phyloP scores from a whole-genome alignment of 495 filamentous ascomycete genomes.

The Aspergillus hancockii region DNA sequence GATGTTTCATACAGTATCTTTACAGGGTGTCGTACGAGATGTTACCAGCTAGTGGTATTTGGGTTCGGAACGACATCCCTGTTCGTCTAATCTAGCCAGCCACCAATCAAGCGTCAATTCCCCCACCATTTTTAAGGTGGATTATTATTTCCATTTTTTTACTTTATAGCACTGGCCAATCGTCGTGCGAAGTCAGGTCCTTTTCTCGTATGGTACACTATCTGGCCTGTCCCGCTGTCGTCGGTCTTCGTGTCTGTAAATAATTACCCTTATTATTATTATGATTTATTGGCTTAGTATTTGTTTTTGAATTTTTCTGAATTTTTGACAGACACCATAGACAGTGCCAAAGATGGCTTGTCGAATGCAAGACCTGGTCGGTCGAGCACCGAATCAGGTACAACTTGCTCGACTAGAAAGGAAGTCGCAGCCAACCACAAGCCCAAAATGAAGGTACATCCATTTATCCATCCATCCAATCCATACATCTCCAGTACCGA shows the following conservation, averaged over 20 bases:
- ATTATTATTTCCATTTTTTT: slow-evolving; percentile 17
- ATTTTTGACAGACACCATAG: slow-evolving; percentile 6
- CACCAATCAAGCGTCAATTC: slow-evolving; percentile 18
- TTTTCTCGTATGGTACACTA: slow-evolving; percentile 10
- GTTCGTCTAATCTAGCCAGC: slow-evolving; percentile 17
- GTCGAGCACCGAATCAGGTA: slow-evolving; percentile 13
- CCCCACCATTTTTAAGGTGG: slow-evolving; percentile 20
- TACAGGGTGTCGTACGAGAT: slow-evolving; percentile 17
- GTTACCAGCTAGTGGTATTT: slow-evolving; percentile 22
- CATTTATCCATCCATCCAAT: background rate
- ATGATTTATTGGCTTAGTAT: background rate
- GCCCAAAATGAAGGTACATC: background rate
- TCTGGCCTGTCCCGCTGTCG: slow-evolving; percentile 8
- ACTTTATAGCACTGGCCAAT: slow-evolving; percentile 17
- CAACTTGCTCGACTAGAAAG: background rate
- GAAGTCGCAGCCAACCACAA: background rate
- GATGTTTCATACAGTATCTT: slow-evolving; percentile 22
- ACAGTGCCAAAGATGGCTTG: slow-evolving; percentile 5
- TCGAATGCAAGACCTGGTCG: slow-evolving; percentile 3
- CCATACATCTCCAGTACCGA: slow-evolving; percentile 2
- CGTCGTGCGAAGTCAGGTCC: background rate
- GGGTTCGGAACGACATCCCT: slow-evolving; percentile 22
- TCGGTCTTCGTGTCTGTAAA: slow-evolving; percentile 10
- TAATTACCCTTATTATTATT: slow-evolving; percentile 4
- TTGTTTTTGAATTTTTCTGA: background rate